Evolutionary conservation across 2,329 filamentous ascomycete genomes (phyloP), one percentile per base, ranked within the genome.

Genomic region (Orbilia javanica): DNA sequence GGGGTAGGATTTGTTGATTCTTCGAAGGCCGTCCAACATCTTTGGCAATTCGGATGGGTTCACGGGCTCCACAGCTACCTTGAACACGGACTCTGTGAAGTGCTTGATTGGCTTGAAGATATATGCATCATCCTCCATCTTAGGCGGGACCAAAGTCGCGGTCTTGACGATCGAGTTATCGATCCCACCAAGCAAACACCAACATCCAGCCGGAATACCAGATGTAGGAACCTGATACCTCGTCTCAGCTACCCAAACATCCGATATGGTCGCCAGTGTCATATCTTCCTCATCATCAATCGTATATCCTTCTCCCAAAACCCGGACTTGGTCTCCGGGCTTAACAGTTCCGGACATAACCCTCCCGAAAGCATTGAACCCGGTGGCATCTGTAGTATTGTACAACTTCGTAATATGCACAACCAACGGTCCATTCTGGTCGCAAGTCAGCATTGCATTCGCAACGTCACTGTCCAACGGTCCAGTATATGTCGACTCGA

Each of bases 131-230:
- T 96, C 91, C 27, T 93, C 91, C 7, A 97, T 87, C 80, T 90
- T 91, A 44, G 90, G 89, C 0, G 93, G 90, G 31, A 99, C 90
- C 57, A 99, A 88, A 0, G 96, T 99, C 7, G 96, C 96, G 1
- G 94, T 95, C 85, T 99, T 99, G 85, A 98, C 93, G 81, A 99
- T 98, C 3, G 94, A 97, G 84, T 98, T 98, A 86, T 98, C 95
- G 29, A 99, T 91, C 13, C 95, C 96, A 69, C 92, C 90, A 15
- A 99, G 87, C n/a, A 99, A 86, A 13, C 96, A 95, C 87, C 93
- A 92, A 83, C 96, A 97, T 50, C 96, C 96, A 0, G 96, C 96
- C 4, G 96, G 96, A 27, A 99, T 90, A 62, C 96, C 96, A 81
- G 94, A 93, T 0, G 93, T 94, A 1, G 93, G 90, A 55, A 99